Percentiles rank a stretch among this genome's conserved stretches.
These are phyloP conservation scores for Leucocoprinus birnbaumii DNA, from an alignment of 768 basidiomycete genomes.

Conservation along the genomic window DNA sequence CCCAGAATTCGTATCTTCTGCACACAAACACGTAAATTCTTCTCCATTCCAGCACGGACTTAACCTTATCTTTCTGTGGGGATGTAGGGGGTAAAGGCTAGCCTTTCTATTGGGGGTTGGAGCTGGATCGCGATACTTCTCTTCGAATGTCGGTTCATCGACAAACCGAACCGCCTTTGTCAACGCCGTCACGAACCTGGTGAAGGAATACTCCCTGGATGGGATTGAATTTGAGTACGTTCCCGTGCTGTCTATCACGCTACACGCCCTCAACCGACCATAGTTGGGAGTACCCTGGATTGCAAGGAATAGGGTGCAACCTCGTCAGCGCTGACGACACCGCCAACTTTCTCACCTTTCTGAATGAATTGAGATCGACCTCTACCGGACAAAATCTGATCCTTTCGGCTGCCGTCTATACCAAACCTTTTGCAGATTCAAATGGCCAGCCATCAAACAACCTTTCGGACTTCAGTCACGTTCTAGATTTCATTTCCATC, in stretches of 20 bases:
- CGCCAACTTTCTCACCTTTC: conserved; percentile 74
- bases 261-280: conserved; percentile 5
- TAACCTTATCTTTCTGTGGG: neutral
- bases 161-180: conserved; percentile 58
- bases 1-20: conserved; percentile 50
- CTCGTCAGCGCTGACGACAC: conserved; percentile 59
- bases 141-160: conserved; percentile 49
- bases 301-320: conserved; percentile 71
- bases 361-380: conserved; percentile 62
- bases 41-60: neutral
- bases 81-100: conserved; percentile 49
- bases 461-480: conserved; percentile 61
- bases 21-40: conserved; percentile 34
- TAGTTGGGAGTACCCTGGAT: conserved; percentile 87
- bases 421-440: conserved; percentile 61
- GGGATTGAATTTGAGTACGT: conserved; percentile 68
- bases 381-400: conserved; percentile 54
- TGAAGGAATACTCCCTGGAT: conserved; percentile 45
- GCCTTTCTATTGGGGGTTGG: conserved; percentile 69
- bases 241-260: neutral
- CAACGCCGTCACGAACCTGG: conserved; percentile 47
- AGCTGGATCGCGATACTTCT: conserved; percentile 62
- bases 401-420: conserved; percentile 69
- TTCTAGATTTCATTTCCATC: conserved; percentile 71
- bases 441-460: conserved; percentile 55